These are phyloP conservation scores for Bryopsis sp. DNA, from an alignment of 139 green algal genomes.

Conservation along the genomic window DNA sequence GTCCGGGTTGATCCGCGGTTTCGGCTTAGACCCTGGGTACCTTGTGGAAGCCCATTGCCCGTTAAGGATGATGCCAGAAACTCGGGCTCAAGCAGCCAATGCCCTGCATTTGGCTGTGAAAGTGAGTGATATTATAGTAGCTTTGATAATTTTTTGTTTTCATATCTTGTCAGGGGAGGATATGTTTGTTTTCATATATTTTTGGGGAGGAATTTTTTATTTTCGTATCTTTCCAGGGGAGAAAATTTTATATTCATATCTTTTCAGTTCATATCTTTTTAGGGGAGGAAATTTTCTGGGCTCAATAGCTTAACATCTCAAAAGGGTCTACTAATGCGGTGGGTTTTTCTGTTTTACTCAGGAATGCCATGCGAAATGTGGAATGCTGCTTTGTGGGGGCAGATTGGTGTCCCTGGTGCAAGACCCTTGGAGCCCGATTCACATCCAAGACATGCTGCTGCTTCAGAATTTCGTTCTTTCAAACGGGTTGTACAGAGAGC, in stretches of 20 bases:
- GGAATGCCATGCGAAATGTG: not conserved
- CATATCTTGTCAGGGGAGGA: no score
- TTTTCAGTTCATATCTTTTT: no score
- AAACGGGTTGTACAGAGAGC: conserved; percentile 4
- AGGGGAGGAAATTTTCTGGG: no score
- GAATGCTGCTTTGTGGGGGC: conserved; percentile 11
- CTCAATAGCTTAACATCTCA: no score
- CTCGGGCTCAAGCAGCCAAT: not conserved
- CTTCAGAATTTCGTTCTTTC: conserved; percentile 20
- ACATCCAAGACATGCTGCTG: conserved; percentile 9
- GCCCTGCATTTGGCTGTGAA: conserved; percentile 2
- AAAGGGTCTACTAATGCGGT: no score
- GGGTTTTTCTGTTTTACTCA: no score
- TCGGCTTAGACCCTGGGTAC: conserved; percentile 4
- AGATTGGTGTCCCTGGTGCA: conserved; percentile 13
- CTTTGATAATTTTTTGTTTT: no score
- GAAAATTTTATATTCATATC: no score
- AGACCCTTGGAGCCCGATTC: not conserved
- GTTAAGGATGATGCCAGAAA: conserved; percentile 13
- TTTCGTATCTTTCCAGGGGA: no score
- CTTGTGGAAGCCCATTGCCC: conserved; percentile 13
- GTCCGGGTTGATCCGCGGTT: conserved; percentile 10
- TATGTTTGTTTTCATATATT: no score
- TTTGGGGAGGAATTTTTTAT: no score
- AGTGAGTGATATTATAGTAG: no score